Evolutionary conservation across 2,329 filamentous ascomycete genomes (phyloP).

Genomic region (Trichoderma citrinoviride): DNA sequence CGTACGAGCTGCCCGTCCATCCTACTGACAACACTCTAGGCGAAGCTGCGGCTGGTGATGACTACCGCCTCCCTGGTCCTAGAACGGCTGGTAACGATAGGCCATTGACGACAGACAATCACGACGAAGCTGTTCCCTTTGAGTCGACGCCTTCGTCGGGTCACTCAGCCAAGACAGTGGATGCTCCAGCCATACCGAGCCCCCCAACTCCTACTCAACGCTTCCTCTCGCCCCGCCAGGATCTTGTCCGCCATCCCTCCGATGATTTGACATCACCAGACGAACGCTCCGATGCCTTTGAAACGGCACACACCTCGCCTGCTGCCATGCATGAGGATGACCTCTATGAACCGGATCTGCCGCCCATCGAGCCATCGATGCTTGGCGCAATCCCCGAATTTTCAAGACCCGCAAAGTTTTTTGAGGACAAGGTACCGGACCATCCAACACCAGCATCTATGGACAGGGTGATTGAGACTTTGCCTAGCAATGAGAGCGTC

Average conservation of each 20-base stretch:
- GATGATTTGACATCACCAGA: constrained; percentile 38
- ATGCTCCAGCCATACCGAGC: constrained; percentile 26
- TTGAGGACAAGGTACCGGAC: constrained; percentile 21
- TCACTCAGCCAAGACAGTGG: constrained; percentile 31
- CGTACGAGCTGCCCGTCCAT: constrained; percentile 31
- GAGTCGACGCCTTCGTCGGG: constrained; percentile 40
- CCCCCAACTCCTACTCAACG: constrained; percentile 30
- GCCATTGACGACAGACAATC: constrained; percentile 12
- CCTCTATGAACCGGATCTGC: constrained; percentile 9
- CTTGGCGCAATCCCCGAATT: constrained; percentile 19
- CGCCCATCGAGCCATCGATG: constrained; percentile 9
- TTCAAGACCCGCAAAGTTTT: constrained; percentile 20
- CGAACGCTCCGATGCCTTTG: constrained; percentile 36
- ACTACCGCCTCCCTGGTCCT: background rate
- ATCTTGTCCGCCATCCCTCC: constrained; percentile 26
- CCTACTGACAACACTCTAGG: constrained; percentile 23
- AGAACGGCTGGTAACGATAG: constrained; percentile 3
- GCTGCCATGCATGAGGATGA: constrained; percentile 18
- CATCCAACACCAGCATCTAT: constrained; percentile 10
- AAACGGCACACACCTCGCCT: constrained; percentile 22
- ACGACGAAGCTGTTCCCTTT: constrained; percentile 40
- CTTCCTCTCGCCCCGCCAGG: constrained; percentile 23
- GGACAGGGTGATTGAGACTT: constrained; percentile 19
- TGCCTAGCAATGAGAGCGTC: constrained; percentile 23
- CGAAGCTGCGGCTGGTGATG: background rate